Evolutionary conservation across 2,329 filamentous ascomycete genomes (phyloP), one percentile per base, ranked within the genome.

Genomic region (Pseudocercospora vitis): DNA sequence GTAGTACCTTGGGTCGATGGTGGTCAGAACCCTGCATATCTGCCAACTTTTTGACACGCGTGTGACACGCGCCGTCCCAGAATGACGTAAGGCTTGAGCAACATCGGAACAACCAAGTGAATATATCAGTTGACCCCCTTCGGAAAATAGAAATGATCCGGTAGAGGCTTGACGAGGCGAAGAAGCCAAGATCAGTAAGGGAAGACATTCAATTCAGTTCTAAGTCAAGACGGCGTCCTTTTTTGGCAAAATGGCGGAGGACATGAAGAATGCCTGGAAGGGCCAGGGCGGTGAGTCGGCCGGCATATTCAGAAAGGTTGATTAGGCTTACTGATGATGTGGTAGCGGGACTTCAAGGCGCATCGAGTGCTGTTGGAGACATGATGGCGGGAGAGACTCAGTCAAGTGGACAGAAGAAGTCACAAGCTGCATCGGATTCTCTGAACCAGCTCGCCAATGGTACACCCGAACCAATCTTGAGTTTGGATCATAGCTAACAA

Each of bases 221-320:
- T 28, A 8, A 7, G 12, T 55, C 51, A 55, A 47, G 26, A 56
- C 44, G 53, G 44, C 48, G 35, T 52, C 48, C n/a, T 62, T 52
- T 18, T 55, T 57, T 18, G 44, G 42, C 26, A 56, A 55, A 3
- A 61, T 64, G 59, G 56, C 57, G 28, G 56, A 62, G 40, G 50
- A 55, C 28, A 68, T 68, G 65, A 62, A 57, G 50, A 59, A 66
- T 28, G 65, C 65, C n/a, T 58, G 65, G 55, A 65, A 65, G 40
- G 65, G 65, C 6, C 52, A 62, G 18, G 64, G 64, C 28, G 56
- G 65, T 66, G 44, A 32, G 58, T 56, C 12, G 11, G 45, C 18
- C 11, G 5, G 4, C n/a, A n/a, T n/a, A n/a, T n/a, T 11, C 21
- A 29, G 35, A 44, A 37, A 18, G 35, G 11, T 40, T 8, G 35